Base-by-base conservation (phyloP, 208 protist species). In the Vickermania ingenoplastis region DNA sequence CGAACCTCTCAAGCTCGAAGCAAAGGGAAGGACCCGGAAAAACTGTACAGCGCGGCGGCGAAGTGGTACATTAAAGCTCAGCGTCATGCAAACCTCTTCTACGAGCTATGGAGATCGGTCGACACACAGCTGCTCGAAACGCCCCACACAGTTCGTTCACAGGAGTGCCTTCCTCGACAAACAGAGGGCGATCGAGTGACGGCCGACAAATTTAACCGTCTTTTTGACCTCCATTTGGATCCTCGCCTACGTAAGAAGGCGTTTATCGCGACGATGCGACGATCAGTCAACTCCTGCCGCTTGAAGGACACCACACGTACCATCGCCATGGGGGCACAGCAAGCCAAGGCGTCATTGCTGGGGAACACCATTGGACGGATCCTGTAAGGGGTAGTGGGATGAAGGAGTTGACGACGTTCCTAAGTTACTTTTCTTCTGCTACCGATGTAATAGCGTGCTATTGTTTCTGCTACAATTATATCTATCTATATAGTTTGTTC, bases 31-130 rank as follows among this genome's bases (percentile, higher is more conserved):
- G 23, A 22, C n/a, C 5, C 3, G 53, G 5, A 31, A 3, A n/a
- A 48, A 13, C 89, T 89, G 61, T 77, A 85, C 26, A 61, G 57
- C 55, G 77, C 81, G 1, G 78, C 76, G 17, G 77, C 82, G n/a
- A 71, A 79, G 49, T 87, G 81, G 73, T 87, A 88, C 67, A 59
- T 89, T 27, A 64, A 71, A 17, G 74, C 89, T 22, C 76, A 82
- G 1, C 77, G 73, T 2, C 76, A 86, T 56, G 77, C 77, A 0
- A 55, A 59, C 7, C 67, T 87, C 36, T 77, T 92, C 26, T 78
- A 75, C 57, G 69, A 83, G 30, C 54, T 92, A 1, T 78, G 77
- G 63, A 73, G 75, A 13, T 84, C 86, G 11, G 11, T 45, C 65
- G 72, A 71, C 21, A 77, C 86, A 11, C 73, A 75, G 45, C 81